Evolutionary conservation across 2,329 filamentous ascomycete genomes (phyloP), one percentile per base, ranked within the genome.

Genomic region (Aspergillus viridinutans): DNA sequence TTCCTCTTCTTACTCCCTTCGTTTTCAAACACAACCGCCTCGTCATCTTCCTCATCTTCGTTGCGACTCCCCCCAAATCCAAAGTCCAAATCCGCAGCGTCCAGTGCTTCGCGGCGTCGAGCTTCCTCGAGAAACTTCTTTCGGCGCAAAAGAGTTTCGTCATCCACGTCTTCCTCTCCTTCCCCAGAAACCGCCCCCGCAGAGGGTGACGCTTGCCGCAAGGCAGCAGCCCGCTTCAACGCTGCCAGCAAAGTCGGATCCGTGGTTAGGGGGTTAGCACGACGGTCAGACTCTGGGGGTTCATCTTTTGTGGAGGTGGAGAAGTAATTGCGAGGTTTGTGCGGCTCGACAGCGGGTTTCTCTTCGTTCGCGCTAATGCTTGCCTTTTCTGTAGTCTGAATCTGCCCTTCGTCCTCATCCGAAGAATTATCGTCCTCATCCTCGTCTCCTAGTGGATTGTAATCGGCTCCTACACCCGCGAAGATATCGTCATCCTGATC

Each of bases 61-160:
- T 90, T 88, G 28, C 93, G 83, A 68, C 89, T 94, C 21, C 87
- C 90, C 35, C 94, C 94, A 69, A 99, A 97, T 58, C 92, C 93
- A 80, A 97, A 85, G 69, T 99, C 94, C 76, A 99, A 83, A 74
- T 99, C 93, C 56, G 93, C 87, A 50, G 92, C 85, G 70, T 97
- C 93, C 50, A 92, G 84, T 64, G 90, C 88, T 55, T 86, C 75
- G n/a, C 76, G 77, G 9, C 73, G 72, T 48, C 68, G 70, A 9
- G 80, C 85, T 58, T 82, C 82, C 65, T 87, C 80, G 5, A 97
- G 79, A 78, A 97, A 89, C 62, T 84, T 88, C 72, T 85, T 88
- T 52, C 87, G 84, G 7, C 88, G 86, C 51, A 86, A 86, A 60
- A 88, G 83, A 59, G 86, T 84, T 1, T 84, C 84, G 61, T 86